Evolutionary conservation across 805 yeast species (phyloP).

Genomic region (Myxozyma nipponensis): DNA sequence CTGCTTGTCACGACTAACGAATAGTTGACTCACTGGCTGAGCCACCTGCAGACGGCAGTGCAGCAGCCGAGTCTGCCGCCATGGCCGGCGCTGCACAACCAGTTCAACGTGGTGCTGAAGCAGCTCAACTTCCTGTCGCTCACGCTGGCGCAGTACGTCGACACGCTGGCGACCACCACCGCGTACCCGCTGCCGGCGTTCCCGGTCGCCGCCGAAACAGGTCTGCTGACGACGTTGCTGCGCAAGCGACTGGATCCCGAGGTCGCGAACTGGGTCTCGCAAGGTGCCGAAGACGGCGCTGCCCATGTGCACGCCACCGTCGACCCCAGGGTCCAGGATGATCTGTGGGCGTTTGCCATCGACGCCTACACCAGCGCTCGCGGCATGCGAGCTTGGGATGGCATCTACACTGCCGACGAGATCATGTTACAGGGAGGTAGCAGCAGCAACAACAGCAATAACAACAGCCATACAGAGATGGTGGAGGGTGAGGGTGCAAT

Average conservation of each 20-base stretch:
- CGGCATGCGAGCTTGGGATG: slow-evolving; percentile 58
- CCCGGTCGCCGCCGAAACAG: slow-evolving; percentile 81
- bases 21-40: slow-evolving; percentile 20
- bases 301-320: not conserved
- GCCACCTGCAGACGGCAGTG: slow-evolving; percentile 18
- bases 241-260: slow-evolving; percentile 89
- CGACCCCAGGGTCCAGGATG: slow-evolving; percentile 40
- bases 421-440: slow-evolving; percentile 10
- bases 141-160: slow-evolving; percentile 60
- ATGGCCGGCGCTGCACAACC: slow-evolving; percentile 73
- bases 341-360: slow-evolving; percentile 66
- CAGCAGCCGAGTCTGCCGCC: slow-evolving; percentile 41
- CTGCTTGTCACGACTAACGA: not conserved
- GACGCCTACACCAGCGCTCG: slow-evolving; percentile 50
- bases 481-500: not conserved
- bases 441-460: slow-evolving; percentile 13
- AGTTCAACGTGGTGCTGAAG: slow-evolving; percentile 74
- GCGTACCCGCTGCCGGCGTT: slow-evolving; percentile 81
- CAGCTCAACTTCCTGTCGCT: slow-evolving; percentile 76
- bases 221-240: slow-evolving; percentile 73
- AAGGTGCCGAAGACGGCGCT: slow-evolving; percentile 40
- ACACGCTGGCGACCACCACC: slow-evolving; percentile 59
- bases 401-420: slow-evolving; percentile 55
- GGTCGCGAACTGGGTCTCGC: slow-evolving; percentile 76
- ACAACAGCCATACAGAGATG: slow-evolving; percentile 28